These are phyloP conservation scores for Acanthamoeba royreba DNA, from an alignment of 208 protist genomes.

Conservation along the genomic window DNA sequence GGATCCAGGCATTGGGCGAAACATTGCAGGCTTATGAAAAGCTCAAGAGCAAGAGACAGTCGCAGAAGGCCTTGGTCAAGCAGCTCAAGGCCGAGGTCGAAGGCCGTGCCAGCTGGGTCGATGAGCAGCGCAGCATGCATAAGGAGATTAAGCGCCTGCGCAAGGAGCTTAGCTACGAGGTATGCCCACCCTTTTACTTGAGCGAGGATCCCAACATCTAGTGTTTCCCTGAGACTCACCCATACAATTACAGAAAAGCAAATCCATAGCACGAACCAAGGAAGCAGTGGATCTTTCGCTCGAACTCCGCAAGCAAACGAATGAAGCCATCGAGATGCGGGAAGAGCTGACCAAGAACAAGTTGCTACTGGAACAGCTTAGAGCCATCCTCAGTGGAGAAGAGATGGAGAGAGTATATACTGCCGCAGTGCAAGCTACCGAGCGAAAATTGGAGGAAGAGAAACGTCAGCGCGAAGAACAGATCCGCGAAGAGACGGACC, in stretches of 20 bases:
- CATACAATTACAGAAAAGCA: too few relatives aligned
- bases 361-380: background rate
- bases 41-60: background rate
- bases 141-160: background rate
- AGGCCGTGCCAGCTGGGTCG: background rate
- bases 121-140: background rate
- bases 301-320: background rate
- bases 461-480: background rate
- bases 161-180: background rate
- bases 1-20: background rate
- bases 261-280: background rate
- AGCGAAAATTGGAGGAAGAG: background rate
- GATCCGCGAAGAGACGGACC: background rate
- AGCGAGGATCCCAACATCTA: too few relatives aligned
- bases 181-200: background rate
- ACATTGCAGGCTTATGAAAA: background rate
- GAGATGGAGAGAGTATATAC: background rate
- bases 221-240: too few relatives aligned
- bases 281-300: background rate
- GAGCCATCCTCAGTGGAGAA: background rate
- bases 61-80: background rate
- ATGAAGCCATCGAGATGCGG: background rate
- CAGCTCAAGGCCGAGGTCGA: background rate
- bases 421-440: background rate
- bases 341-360: background rate